Evolutionary conservation across 192 early-diverging fungal species (phyloP).

Genomic region (Coemansia furcata): DNA sequence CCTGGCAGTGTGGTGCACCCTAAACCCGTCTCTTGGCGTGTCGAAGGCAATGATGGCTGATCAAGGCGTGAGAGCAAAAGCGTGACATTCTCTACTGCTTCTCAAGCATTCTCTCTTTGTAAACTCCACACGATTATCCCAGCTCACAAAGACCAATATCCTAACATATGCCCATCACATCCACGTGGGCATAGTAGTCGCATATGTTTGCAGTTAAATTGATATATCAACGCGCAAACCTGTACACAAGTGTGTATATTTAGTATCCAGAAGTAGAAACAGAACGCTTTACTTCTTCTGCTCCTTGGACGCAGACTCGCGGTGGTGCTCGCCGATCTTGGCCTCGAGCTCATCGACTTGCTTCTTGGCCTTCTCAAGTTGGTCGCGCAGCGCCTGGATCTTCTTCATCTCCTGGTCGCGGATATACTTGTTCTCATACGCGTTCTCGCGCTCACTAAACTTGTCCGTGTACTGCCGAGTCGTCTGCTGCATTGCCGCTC

Average conservation of each 20-base stretch:
- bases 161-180: background rate
- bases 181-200: background rate
- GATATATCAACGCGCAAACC: background rate
- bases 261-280: background rate
- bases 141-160: background rate
- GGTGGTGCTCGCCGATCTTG: constrained; percentile 24
- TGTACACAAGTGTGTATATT: background rate
- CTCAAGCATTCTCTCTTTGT: background rate
- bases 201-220: background rate
- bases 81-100: background rate
- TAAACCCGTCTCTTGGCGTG: background rate
- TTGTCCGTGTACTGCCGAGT: constrained; percentile 30
- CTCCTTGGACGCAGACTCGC: background rate
- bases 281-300: constrained; percentile 11
- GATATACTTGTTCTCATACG: constrained; percentile 52
- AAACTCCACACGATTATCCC: background rate
- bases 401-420: constrained; percentile 44
- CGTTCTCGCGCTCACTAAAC: constrained; percentile 51
- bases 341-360: constrained; percentile 26
- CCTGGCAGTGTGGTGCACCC: background rate
- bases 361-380: constrained; percentile 40
- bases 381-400: constrained; percentile 27
- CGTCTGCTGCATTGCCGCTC: constrained; percentile 9
- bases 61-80: background rate
- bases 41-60: background rate